Conservation (phyloP, 2,329 filamentous ascomycete species). For the Keithomyces neogunnii region DNA sequence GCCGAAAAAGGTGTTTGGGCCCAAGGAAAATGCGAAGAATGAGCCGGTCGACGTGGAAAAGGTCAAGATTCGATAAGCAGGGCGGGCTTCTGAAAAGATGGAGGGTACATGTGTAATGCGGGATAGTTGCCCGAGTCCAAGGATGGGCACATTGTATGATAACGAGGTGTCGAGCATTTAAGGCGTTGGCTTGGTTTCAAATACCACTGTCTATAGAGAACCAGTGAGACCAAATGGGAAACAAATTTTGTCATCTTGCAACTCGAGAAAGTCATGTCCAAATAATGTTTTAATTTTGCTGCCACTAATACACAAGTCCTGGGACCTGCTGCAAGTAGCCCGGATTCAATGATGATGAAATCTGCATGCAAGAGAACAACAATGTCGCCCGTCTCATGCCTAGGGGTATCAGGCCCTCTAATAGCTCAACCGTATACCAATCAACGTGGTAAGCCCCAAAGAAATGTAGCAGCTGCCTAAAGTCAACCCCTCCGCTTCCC, state of each 20-base stretch:
- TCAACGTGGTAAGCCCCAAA: conserved; percentile 7
- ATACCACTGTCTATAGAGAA: neutral
- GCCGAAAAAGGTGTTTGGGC: conserved; percentile 29
- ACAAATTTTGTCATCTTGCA: neutral
- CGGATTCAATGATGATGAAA: neutral
- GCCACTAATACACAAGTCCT: neutral
- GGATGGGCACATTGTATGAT: conserved; percentile 15
- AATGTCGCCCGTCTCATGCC: neutral
- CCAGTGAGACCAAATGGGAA: neutral
- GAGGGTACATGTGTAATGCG: neutral
- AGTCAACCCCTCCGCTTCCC: too few species aligned
- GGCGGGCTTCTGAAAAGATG: neutral
- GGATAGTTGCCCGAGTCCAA: neutral
- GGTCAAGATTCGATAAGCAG: conserved; percentile 20
- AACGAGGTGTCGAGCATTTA: conserved; percentile 17
- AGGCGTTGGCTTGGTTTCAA: conserved; percentile 17
- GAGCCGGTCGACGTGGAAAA: conserved; percentile 16
- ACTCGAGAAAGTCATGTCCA: neutral
- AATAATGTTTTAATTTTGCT: neutral
- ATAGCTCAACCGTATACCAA: neutral
- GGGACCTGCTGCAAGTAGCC: neutral
- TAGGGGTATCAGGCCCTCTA: neutral
- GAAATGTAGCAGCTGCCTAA: neutral
- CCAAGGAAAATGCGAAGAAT: conserved; percentile 16
- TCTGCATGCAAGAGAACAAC: neutral